phyloP scores from a whole-genome alignment of 306 rosid genomes.

The Quercus parvula region DNA sequence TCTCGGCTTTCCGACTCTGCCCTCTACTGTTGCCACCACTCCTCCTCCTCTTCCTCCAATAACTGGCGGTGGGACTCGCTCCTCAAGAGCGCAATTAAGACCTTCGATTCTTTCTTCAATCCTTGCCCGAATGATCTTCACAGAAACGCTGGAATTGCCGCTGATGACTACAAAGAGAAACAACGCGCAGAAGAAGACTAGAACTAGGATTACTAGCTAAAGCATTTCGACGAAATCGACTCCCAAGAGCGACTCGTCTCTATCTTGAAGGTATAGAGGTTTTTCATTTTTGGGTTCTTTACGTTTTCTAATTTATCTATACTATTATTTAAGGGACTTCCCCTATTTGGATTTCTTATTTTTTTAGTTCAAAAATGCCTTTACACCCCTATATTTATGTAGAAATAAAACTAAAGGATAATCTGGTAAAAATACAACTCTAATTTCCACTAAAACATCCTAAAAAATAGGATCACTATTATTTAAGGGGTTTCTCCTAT shows the following conservation, averaged over 20 bases:
- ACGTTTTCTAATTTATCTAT: too few species aligned
- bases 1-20: constrained; percentile 18
- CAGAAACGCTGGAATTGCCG: constrained; percentile 3
- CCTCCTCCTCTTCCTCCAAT: constrained; percentile 45
- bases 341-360: too few species aligned
- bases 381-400: too few species aligned
- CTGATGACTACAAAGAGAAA: not conserved
- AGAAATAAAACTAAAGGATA: too few species aligned
- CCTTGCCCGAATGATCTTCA: constrained; percentile 6
- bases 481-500: too few species aligned
- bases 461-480: too few species aligned
- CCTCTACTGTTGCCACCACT: constrained; percentile 50
- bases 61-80: constrained; percentile 63
- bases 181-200: constrained; percentile 34
- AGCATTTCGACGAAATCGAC: constrained; percentile 71
- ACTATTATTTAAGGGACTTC: too few species aligned
- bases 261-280: constrained; percentile 54
- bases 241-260: constrained; percentile 72
- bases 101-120: constrained; percentile 55
- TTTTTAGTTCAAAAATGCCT: too few species aligned
- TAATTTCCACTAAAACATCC: too few species aligned
- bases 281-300: too few species aligned
- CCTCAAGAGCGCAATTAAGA: constrained; percentile 36
- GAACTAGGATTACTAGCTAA: constrained; percentile 96
- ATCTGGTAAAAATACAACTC: too few species aligned